phyloP scores from a whole-genome alignment of 1,284 basidiomycete species.

The Leccinum fallax region DNA sequence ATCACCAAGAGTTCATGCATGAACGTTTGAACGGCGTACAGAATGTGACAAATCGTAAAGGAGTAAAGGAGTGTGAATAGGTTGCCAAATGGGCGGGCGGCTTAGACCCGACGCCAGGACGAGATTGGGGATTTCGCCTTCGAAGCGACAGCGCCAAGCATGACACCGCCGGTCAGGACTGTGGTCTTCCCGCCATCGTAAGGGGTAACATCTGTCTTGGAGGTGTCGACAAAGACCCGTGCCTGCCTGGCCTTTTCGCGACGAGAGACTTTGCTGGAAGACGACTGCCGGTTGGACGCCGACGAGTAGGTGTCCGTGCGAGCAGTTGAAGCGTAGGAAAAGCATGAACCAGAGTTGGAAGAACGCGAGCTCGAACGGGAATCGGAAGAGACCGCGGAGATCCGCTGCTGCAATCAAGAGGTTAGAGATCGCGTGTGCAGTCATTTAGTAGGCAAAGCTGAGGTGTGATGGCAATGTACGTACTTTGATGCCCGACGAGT shows the following conservation, averaged over 20 bases:
- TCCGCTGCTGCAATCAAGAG: too few relatives aligned
- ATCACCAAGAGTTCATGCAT: conserved; percentile 29
- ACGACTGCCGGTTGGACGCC: conserved; percentile 39
- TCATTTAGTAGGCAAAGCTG: too few relatives aligned
- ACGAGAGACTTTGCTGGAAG: conserved; percentile 53
- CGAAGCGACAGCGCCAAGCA: conserved; percentile 59
- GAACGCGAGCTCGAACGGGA: conserved; percentile 77
- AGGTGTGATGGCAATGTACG: too few relatives aligned
- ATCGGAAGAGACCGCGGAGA: conserved; percentile 59
- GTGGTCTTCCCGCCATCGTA: conserved; percentile 86
- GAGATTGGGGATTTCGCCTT: conserved; percentile 32
- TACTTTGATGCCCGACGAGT: too few relatives aligned
- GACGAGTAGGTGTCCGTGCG: conserved; percentile 47
- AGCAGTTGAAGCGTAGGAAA: conserved; percentile 54
- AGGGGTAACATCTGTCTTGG: conserved; percentile 75
- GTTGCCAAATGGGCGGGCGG: conserved; percentile 8
- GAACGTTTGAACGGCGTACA: conserved; percentile 21
- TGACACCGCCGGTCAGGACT: conserved; percentile 80
- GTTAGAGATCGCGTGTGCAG: too few relatives aligned
- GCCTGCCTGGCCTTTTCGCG: conserved; percentile 66
- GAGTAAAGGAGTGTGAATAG: conserved; percentile 29
- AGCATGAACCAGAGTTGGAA: conserved; percentile 66
- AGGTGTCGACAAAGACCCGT: conserved; percentile 67
- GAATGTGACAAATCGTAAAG: conserved; percentile 25
- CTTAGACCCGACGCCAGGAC: conserved; percentile 55